Conservation (phyloP, 2,329 filamentous ascomycete species). For the Paramyrothecium sp. region DNA sequence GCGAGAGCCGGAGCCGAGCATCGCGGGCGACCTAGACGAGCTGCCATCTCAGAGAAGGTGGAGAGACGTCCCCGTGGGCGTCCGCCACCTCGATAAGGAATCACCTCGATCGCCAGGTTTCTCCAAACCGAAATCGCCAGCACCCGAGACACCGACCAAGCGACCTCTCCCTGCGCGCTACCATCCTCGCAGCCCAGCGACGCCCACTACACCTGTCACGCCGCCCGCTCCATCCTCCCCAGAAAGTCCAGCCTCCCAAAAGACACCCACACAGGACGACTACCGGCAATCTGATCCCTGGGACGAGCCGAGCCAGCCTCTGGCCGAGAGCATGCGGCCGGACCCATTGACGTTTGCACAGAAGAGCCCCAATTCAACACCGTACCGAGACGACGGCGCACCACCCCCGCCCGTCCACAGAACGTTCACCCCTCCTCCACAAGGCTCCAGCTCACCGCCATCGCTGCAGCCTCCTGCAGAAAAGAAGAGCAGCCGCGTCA, state of each 20-base stretch:
- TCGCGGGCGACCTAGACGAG: constrained; percentile 24
- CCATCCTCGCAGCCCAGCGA: constrained; percentile 16
- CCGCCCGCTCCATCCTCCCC: constrained; percentile 21
- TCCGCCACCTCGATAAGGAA: constrained; percentile 21
- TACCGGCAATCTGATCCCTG: constrained; percentile 25
- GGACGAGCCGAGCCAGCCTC: constrained; percentile 24
- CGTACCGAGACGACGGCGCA: constrained; percentile 52
- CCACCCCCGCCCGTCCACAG: constrained; percentile 55
- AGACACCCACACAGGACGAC: constrained; percentile 34
- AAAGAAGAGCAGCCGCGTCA: constrained; percentile 42
- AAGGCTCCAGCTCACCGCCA: constrained; percentile 31
- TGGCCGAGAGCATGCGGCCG: constrained; percentile 35
- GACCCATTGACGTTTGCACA: constrained; percentile 34
- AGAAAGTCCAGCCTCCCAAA: constrained; percentile 22
- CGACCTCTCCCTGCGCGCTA: constrained; percentile 21
- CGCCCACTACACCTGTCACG: constrained; percentile 12
- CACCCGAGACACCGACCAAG: constrained; percentile 30
- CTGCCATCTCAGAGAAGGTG: constrained; percentile 14
- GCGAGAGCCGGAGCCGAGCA: constrained; percentile 29
- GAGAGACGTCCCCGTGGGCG: constrained; percentile 29
- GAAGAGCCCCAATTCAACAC: constrained; percentile 25
- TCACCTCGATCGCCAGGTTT: constrained; percentile 11
- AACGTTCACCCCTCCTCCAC: constrained; percentile 26
- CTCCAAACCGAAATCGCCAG: constrained; percentile 15
- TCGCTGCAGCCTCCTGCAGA: constrained; percentile 34